Conservation (phyloP, 441 rosid species). For the Populus hybrid region DNA sequence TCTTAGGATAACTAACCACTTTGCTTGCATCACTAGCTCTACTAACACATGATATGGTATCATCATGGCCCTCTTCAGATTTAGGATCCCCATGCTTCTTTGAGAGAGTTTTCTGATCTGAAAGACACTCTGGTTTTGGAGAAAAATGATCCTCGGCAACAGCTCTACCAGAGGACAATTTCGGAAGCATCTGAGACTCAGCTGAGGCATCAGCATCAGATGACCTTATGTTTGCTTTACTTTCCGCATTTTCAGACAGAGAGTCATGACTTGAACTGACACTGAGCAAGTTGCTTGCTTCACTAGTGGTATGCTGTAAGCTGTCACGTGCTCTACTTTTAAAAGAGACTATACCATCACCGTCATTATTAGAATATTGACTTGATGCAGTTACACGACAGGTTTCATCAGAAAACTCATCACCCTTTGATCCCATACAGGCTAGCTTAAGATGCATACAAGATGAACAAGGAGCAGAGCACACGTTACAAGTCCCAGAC, state of each 20-base stretch:
- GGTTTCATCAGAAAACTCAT: conserved; percentile 65
- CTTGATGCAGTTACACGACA: conserved; percentile 46
- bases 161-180: conserved; percentile 32
- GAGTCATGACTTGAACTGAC: conserved; percentile 58
- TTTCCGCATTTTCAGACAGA: conserved; percentile 54
- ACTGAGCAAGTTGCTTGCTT: conserved; percentile 56
- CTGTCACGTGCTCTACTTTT: conserved; percentile 31
- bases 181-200: conserved; percentile 34
- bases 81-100: conserved; percentile 41
- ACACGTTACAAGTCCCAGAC: conserved; percentile 84
- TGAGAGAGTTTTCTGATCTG: conserved; percentile 26
- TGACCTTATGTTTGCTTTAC: conserved; percentile 46
- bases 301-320: conserved; percentile 47
- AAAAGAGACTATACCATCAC: conserved; percentile 28
- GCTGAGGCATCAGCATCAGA: conserved; percentile 44
- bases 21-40: conserved; percentile 32
- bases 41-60: conserved; percentile 48
- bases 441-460: conserved; percentile 69
- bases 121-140: conserved; percentile 29
- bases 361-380: conserved; percentile 58
- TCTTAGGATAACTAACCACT: conserved; percentile 28
- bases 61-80: conserved; percentile 57
- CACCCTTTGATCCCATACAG: conserved; percentile 51
- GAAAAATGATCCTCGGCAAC: conserved; percentile 29
- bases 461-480: conserved; percentile 84